Percentiles rank a stretch among this genome's conserved stretches.
These are phyloP conservation scores for Eucalyptus guilfoylei DNA, from an alignment of 345 rosid genomes.

Conservation along the genomic window DNA sequence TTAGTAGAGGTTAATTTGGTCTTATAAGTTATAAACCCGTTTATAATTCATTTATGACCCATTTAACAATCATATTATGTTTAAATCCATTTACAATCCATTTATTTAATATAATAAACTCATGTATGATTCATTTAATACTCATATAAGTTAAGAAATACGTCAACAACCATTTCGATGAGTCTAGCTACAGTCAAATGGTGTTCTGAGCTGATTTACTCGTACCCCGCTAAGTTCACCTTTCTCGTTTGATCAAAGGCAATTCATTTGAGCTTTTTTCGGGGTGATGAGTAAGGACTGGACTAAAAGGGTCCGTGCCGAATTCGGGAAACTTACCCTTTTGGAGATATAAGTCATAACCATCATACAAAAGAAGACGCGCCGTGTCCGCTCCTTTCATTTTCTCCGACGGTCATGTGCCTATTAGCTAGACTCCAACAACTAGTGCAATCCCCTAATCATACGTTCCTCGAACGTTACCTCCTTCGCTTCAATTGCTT, in stretches of 20 bases:
- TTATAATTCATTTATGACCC: too few species aligned
- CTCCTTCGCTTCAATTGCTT: background rate
- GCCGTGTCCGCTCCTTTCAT: background rate
- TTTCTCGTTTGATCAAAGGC: background rate
- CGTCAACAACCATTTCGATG: background rate
- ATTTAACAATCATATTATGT: too few species aligned
- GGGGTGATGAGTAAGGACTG: too few species aligned
- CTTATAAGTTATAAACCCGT: too few species aligned
- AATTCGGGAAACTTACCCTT: background rate
- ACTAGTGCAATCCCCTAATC: background rate
- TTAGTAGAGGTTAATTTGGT: too few species aligned
- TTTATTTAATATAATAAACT: background rate
- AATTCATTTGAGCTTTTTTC: background rate
- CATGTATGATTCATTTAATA: too few species aligned
- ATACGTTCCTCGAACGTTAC: background rate
- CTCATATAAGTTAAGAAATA: background rate
- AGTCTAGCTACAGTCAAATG: fast-evolving
- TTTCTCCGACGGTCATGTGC: too few species aligned
- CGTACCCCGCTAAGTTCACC: background rate
- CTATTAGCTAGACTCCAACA: background rate
- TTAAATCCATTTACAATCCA: background rate
- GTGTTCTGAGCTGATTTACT: background rate
- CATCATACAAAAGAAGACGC: background rate
- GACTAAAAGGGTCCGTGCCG: background rate
- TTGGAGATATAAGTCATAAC: background rate